Percentiles rank a stretch among this genome's conserved stretches.
Conservation (phyloP, 2,329 filamentous ascomycete species). For the Sporothrix phasma region DNA sequence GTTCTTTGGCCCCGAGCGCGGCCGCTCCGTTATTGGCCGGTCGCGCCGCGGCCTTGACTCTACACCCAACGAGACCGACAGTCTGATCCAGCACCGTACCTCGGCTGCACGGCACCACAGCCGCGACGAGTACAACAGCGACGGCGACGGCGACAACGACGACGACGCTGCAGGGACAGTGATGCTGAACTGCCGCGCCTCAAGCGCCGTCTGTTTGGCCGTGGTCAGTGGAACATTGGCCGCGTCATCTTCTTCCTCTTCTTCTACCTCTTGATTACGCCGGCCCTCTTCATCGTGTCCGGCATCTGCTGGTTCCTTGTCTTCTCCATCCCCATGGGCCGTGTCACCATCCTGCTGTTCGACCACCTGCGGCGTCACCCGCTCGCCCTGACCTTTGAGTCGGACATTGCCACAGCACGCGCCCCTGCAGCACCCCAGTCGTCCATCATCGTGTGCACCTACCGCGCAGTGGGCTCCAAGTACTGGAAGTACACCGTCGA, state of each 20-base stretch:
- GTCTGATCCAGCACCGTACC: slow-evolving; percentile 60
- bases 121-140: neutral
- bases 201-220: slow-evolving; percentile 85
- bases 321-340: slow-evolving; percentile 98
- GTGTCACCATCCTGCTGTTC: slow-evolving; percentile 80
- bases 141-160: slow-evolving; percentile 7
- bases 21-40: slow-evolving; percentile 72
- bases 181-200: slow-evolving; percentile 32
- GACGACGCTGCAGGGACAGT: neutral
- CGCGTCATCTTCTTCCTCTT: slow-evolving; percentile 92
- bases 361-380: slow-evolving; percentile 89
- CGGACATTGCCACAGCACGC: slow-evolving; percentile 67
- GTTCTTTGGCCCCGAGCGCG: slow-evolving; percentile 80
- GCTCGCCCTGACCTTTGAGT: slow-evolving; percentile 85
- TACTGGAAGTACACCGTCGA: slow-evolving; percentile 99
- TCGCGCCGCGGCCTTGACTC: slow-evolving; percentile 86
- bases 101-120: neutral
- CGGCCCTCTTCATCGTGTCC: slow-evolving; percentile 75
- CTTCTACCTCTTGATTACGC: slow-evolving; percentile 88
- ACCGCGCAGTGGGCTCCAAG: slow-evolving; percentile 83
- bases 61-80: slow-evolving; percentile 73
- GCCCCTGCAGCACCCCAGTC: slow-evolving; percentile 61
- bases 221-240: slow-evolving; percentile 90
- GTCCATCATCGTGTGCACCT: slow-evolving; percentile 90
- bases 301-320: slow-evolving; percentile 91